A percentile compares a stretch with the other conserved stretches of the same genome.
phyloP scores from a whole-genome alignment of 2,329 filamentous ascomycete genomes.

The Colletotrichum sp. region DNA sequence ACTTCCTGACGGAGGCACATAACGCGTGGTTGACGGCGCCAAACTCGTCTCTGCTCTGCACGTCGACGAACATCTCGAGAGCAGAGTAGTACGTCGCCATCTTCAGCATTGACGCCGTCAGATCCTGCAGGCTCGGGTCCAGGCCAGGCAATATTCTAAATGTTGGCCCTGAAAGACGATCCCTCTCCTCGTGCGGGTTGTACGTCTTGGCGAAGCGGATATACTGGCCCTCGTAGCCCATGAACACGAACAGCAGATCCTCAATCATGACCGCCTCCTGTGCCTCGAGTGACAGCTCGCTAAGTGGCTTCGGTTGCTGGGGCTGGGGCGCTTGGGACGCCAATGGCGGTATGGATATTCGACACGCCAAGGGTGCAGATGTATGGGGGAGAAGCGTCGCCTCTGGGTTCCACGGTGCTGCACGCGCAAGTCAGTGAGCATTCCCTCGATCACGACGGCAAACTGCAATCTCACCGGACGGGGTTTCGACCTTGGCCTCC shows the following conservation, averaged over 20 bases:
- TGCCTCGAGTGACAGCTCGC: conserved; percentile 74
- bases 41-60: conserved; percentile 91
- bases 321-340: conserved; percentile 73
- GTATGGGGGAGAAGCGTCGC: conserved; percentile 74
- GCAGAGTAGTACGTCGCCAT: conserved; percentile 95
- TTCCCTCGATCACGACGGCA: neutral
- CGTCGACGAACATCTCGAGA: conserved; percentile 90
- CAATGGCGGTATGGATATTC: conserved; percentile 70
- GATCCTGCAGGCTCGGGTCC: conserved; percentile 88
- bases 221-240: conserved; percentile 99
- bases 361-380: conserved; percentile 73
- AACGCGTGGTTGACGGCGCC: conserved; percentile 94
- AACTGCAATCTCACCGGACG: conserved; percentile 45
- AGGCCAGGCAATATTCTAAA: conserved; percentile 83
- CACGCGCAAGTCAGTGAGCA: neutral
- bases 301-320: conserved; percentile 71
- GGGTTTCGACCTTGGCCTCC: conserved; percentile 50
- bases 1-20: conserved; percentile 90
- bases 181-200: conserved; percentile 83
- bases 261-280: conserved; percentile 90
- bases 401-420: conserved; percentile 77
- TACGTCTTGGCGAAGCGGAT: conserved; percentile 86
- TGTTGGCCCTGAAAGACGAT: conserved; percentile 80
- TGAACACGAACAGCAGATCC: conserved; percentile 92
- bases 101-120: conserved; percentile 87